Conservation (phyloP, 208 protist species). For the Porcisia deanei region DNA sequence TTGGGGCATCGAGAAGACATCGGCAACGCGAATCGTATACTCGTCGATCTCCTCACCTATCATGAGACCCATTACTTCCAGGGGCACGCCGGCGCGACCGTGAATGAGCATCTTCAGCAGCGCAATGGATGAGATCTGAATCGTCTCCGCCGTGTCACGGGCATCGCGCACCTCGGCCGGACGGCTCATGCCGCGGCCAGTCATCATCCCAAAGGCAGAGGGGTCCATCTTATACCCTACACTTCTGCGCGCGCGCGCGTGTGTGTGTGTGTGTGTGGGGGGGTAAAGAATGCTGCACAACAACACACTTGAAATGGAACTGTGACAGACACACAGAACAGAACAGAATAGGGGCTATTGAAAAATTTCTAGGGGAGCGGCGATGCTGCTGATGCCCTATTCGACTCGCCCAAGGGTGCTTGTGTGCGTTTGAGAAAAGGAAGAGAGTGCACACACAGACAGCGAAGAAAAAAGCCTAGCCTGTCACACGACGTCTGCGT, state of each 20-base stretch:
- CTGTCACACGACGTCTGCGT: neutral
- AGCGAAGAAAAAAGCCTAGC: neutral
- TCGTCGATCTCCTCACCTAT: constrained; percentile 99
- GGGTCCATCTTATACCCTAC: constrained; percentile 11
- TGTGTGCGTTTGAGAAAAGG: neutral
- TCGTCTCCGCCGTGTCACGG: constrained; percentile 98
- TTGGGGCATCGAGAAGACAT: constrained; percentile 99
- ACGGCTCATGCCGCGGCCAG: constrained; percentile 25
- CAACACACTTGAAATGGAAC: neutral
- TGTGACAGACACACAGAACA: neutral
- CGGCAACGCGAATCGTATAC: constrained; percentile 99
- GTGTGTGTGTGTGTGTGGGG: neutral
- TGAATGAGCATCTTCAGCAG: constrained; percentile 99
- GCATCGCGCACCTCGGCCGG: constrained; percentile 50
- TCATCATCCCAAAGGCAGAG: constrained; percentile 26
- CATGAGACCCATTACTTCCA: constrained; percentile 99
- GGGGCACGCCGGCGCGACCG: constrained; percentile 98
- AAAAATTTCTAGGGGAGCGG: neutral
- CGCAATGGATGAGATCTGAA: constrained; percentile 99
- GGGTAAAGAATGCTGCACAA: neutral
- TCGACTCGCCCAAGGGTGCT: neutral
- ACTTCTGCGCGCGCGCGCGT: neutral
- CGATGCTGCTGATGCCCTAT: neutral
- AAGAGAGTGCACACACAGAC: neutral
- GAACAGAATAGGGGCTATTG: neutral